Evolutionary conservation across 306 rosid genomes (phyloP).

Genomic region (Luffa aegyptiaca): DNA sequence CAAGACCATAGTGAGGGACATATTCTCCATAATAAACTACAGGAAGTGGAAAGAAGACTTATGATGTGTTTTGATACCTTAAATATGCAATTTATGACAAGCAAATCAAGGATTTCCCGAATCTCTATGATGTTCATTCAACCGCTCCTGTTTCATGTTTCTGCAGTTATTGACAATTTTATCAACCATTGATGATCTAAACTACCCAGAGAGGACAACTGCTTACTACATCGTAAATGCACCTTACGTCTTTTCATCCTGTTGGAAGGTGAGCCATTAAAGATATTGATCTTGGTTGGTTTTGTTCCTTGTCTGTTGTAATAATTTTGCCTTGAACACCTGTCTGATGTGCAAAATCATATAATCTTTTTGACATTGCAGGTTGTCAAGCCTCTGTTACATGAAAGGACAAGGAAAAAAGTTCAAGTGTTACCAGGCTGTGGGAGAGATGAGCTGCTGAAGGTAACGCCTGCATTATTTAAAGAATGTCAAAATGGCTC

Average conservation of each 20-base stretch:
- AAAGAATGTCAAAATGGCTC: neutral
- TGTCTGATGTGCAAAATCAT: neutral
- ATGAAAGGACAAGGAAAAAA: constrained; percentile 86
- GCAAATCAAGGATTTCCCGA: neutral
- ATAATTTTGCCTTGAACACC: neutral
- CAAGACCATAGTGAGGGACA: neutral
- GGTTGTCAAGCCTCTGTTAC: constrained; percentile 98
- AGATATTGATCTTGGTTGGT: constrained; percentile 12
- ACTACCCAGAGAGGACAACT: constrained; percentile 92
- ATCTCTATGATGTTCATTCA: neutral
- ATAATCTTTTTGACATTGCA: neutral
- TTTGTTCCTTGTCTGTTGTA: constrained; percentile 1
- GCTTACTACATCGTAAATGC: constrained; percentile 81
- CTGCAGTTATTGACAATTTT: constrained; percentile 70
- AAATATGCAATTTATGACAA: neutral
- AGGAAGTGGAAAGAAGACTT: neutral
- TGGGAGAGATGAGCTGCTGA: constrained; percentile 82
- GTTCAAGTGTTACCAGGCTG: constrained; percentile 73
- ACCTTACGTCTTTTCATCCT: constrained; percentile 81
- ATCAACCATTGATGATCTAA: constrained; percentile 84
- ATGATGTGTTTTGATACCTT: constrained; percentile 8
- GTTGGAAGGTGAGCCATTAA: constrained; percentile 74
- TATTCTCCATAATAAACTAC: constrained; percentile 2
- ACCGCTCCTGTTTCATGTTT: constrained; percentile 15
- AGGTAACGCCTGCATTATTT: constrained; percentile 31